phyloP scores from a whole-genome alignment of 2,329 filamentous ascomycete genomes.

The Polytolypa hystricis region DNA sequence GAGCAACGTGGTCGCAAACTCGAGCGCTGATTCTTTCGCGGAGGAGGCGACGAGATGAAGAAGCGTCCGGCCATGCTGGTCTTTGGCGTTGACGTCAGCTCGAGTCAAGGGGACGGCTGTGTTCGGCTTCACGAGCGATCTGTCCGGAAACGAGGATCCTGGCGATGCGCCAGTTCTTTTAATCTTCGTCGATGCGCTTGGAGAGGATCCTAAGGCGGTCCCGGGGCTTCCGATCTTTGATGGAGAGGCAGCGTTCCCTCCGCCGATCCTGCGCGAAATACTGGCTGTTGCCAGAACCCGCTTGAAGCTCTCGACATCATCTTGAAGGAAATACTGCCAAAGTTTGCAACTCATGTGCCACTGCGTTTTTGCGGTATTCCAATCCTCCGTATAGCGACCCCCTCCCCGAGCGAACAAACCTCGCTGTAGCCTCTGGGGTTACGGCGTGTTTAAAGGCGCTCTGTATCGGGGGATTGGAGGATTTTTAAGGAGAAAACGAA shows the following conservation, averaged over 20 bases:
- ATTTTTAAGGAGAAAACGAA: slow-evolving; percentile 14
- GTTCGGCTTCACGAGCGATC: slow-evolving; percentile 13
- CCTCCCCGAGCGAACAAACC: slow-evolving; percentile 42
- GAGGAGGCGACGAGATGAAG: slow-evolving; percentile 77
- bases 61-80: slow-evolving; percentile 69
- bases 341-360: slow-evolving; percentile 88
- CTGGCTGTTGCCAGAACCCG: slow-evolving; percentile 68
- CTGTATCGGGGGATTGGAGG: slow-evolving; percentile 19
- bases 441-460: slow-evolving; percentile 86
- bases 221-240: slow-evolving; percentile 16
- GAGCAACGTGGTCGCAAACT: slow-evolving; percentile 68
- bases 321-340: slow-evolving; percentile 94
- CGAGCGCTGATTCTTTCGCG: slow-evolving; percentile 53
- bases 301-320: slow-evolving; percentile 93
- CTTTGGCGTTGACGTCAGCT: slow-evolving; percentile 73
- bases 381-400: not conserved
- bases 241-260: slow-evolving; percentile 17
- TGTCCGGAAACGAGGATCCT: slow-evolving; percentile 36
- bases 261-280: slow-evolving; percentile 31
- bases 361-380: slow-evolving; percentile 14
- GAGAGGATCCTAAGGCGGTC: slow-evolving; percentile 18
- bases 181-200: slow-evolving; percentile 34
- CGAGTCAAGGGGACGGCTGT: slow-evolving; percentile 35
- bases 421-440: slow-evolving; percentile 78
- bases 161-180: slow-evolving; percentile 38